Evolutionary conservation across 192 early-diverging fungal genomes (phyloP).

Genomic region (Coemansia sp.): DNA sequence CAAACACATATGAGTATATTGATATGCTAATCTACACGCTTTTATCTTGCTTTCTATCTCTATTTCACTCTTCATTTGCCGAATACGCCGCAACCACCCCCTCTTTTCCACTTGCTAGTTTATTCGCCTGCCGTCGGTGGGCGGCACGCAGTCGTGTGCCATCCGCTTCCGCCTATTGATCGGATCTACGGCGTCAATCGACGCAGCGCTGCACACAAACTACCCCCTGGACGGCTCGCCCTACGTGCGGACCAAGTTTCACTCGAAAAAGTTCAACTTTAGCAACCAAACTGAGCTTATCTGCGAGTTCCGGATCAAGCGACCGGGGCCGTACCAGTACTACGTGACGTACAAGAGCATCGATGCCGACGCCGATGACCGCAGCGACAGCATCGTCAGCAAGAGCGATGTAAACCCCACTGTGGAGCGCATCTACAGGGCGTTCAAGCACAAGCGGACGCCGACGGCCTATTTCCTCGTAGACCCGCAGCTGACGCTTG

Average conservation of each 20-base stretch:
- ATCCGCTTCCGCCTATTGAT: conserved; percentile 78
- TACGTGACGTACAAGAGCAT: conserved; percentile 66
- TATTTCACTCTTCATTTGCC: too few species aligned
- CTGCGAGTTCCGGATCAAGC: conserved; percentile 60
- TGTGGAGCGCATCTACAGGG: conserved; percentile 40
- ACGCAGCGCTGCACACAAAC: conserved; percentile 79
- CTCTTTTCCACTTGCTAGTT: too few species aligned
- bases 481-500: conserved; percentile 75
- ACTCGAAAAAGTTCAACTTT: conserved; percentile 37
- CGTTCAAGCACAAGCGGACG: conserved; percentile 38
- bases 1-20: background rate
- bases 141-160: conserved; percentile 54
- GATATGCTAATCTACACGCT: background rate
- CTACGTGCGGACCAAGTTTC: conserved; percentile 41
- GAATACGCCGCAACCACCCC: too few species aligned
- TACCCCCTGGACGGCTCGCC: conserved; percentile 74
- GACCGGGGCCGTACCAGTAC: conserved; percentile 86
- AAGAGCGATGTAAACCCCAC: conserved; percentile 23
- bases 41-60: background rate
- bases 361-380: conserved; percentile 18
- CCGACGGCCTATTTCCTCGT: conserved; percentile 73
- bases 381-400: conserved; percentile 17
- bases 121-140: conserved; percentile 42
- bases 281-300: conserved; percentile 60
- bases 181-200: conserved; percentile 71